A percentile compares a stretch with the other conserved stretches of the same genome.
Evolutionary conservation across 352 stramenopile species (phyloP).

Genomic region (Globisporangium perplexum): DNA sequence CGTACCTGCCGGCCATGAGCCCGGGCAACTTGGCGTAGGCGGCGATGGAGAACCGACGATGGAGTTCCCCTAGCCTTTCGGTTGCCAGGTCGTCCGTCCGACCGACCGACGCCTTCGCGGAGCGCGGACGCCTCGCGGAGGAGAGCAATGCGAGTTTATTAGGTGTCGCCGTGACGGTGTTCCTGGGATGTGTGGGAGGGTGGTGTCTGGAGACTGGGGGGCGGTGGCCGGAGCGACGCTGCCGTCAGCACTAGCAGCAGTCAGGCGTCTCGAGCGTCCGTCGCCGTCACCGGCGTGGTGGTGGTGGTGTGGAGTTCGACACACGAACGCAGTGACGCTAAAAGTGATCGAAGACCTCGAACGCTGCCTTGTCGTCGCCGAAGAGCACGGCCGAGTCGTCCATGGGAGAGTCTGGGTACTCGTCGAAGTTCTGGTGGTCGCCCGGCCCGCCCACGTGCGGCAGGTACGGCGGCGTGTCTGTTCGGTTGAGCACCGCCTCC

Average conservation of each 20-base stretch:
- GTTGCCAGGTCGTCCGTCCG: too few relatives aligned
- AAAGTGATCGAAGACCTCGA: constrained; percentile 86
- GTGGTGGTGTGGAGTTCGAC: not conserved
- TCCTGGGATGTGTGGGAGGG: not conserved
- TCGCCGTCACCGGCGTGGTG: too few relatives aligned
- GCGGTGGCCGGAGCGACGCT: too few relatives aligned
- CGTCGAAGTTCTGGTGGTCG: constrained; percentile 92
- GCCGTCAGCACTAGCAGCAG: too few relatives aligned
- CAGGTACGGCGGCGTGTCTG: constrained; percentile 78
- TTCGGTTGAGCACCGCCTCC: constrained; percentile 68
- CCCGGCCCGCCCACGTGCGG: constrained; percentile 75
- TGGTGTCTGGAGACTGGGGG: not conserved
- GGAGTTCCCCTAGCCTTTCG: too few relatives aligned
- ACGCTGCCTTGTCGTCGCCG: constrained; percentile 76
- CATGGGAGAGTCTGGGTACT: constrained; percentile 89
- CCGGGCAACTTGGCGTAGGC: constrained; percentile 16
- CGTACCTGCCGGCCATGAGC: constrained; percentile 24
- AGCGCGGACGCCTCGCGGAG: not conserved
- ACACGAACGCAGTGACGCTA: constrained; percentile 22
- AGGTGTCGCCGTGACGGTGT: constrained; percentile 1
- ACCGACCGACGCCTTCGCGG: too few relatives aligned
- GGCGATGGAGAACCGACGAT: too few relatives aligned
- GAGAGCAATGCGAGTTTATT: constrained; percentile 4
- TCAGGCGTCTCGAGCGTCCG: too few relatives aligned
- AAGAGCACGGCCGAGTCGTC: constrained; percentile 82